A percentile compares a stretch with the other conserved stretches of the same genome.
Evolutionary conservation across 305 asterid species (phyloP).

Genomic region (Fraxinus floribunda): DNA sequence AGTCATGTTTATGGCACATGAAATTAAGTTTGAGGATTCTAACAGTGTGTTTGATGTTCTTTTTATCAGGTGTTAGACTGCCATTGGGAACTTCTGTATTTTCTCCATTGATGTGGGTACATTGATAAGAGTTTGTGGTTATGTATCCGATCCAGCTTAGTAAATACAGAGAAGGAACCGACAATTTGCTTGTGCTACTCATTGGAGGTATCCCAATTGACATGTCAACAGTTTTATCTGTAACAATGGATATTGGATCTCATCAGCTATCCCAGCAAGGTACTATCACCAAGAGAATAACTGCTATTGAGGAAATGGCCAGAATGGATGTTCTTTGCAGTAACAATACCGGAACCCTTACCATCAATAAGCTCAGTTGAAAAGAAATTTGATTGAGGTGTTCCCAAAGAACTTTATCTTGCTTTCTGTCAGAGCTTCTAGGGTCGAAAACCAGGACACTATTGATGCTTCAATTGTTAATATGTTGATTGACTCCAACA

Average conservation of each 20-base stretch:
- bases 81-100: constrained; percentile 86
- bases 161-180: constrained; percentile 71
- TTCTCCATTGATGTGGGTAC: constrained; percentile 75
- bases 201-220: constrained; percentile 92
- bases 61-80: constrained; percentile 54
- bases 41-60: neutral
- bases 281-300: constrained; percentile 91
- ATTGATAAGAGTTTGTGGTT: constrained; percentile 57
- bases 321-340: constrained; percentile 93
- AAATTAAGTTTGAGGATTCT: neutral
- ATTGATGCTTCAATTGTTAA: constrained; percentile 81
- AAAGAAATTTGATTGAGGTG: constrained; percentile 54
- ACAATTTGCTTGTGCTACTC: constrained; percentile 68
- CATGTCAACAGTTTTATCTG: constrained; percentile 60
- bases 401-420: constrained; percentile 46
- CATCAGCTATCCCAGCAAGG: constrained; percentile 69
- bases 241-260: constrained; percentile 56
- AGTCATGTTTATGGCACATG: neutral
- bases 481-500: constrained; percentile 72
- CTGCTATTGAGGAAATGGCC: constrained; percentile 91
- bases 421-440: constrained; percentile 67
- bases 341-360: constrained; percentile 83
- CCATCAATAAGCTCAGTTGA: constrained; percentile 88
- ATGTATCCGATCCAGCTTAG: constrained; percentile 73
- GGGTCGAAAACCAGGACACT: constrained; percentile 81